These are phyloP conservation scores for Hibiscus mutabilis DNA, from an alignment of 345 rosid genomes.

Conservation along the genomic window DNA sequence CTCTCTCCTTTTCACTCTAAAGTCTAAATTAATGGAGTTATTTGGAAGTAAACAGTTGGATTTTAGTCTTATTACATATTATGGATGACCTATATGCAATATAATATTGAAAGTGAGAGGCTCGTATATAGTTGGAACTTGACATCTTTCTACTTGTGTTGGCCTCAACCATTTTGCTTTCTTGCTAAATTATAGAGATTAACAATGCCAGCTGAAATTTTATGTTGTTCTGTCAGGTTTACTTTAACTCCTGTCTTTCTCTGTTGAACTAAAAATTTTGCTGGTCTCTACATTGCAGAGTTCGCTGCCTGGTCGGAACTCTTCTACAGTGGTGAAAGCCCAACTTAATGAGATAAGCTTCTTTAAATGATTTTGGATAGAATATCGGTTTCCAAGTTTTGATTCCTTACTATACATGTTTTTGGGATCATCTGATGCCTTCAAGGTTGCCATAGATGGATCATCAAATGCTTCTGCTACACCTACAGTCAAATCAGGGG, in stretches of 20 bases:
- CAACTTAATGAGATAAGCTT: conserved; percentile 60
- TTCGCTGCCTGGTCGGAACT: conserved; percentile 32
- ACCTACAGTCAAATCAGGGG: conserved; percentile 30
- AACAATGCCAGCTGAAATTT: not conserved
- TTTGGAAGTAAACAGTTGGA: not conserved
- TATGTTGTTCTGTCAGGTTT: not conserved
- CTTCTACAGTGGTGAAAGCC: conserved; percentile 42
- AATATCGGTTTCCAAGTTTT: conserved; percentile 27
- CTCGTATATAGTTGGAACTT: not conserved
- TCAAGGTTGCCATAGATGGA: conserved; percentile 52
- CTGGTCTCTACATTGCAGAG: conserved; percentile 21
- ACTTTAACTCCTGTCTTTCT: not conserved
- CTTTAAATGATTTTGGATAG: conserved; percentile 27
- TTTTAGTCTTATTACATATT: not conserved
- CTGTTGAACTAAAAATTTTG: not conserved
- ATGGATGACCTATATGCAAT: not conserved
- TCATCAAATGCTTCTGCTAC: conserved; percentile 47
- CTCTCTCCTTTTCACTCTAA: no score
- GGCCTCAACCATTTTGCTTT: not conserved
- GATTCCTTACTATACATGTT: conserved; percentile 36
- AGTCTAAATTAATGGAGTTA: not conserved
- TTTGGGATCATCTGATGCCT: conserved; percentile 46
- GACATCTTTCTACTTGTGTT: not conserved
- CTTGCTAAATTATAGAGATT: not conserved
- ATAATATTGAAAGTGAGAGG: not conserved